A percentile compares a stretch with the other conserved stretches of the same genome.
Conservation (phyloP, 2,329 filamentous ascomycete genomes). For the Pezicula rhizophila region DNA sequence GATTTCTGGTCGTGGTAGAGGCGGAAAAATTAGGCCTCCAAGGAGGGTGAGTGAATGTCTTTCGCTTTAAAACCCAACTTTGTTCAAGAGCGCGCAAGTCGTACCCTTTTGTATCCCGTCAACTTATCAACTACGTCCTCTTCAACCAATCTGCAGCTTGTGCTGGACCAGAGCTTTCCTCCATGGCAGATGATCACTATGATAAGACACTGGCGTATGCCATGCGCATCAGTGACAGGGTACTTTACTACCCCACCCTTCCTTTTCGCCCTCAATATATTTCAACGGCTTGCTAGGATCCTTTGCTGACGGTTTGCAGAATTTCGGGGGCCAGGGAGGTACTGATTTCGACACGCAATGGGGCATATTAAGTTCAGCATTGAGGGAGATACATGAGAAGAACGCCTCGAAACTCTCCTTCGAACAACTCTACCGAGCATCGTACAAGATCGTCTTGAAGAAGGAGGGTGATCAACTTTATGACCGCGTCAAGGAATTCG, state of each 20-base stretch:
- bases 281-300: background rate
- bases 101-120: background rate
- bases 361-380: slow-evolving; percentile 67
- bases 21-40: slow-evolving; percentile 58
- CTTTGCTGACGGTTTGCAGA: slow-evolving; percentile 33
- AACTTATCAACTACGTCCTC: background rate
- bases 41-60: slow-evolving; percentile 49
- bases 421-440: slow-evolving; percentile 88
- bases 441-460: slow-evolving; percentile 88
- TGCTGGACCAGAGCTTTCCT: no score
- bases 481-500: slow-evolving; percentile 71
- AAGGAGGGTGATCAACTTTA: slow-evolving; percentile 82
- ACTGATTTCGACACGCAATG: slow-evolving; percentile 82
- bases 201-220: background rate
- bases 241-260: background rate
- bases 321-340: slow-evolving; percentile 46
- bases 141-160: no score
- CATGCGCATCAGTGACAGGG: background rate
- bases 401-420: slow-evolving; percentile 88
- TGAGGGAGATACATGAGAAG: slow-evolving; percentile 85
- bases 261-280: background rate
- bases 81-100: background rate
- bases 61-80: slow-evolving; percentile 4
- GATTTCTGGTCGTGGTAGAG: slow-evolving; percentile 45
- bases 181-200: background rate